These are phyloP conservation scores for Ehretia macrophylla DNA, from an alignment of 257 asterid species.

Conservation along the genomic window DNA sequence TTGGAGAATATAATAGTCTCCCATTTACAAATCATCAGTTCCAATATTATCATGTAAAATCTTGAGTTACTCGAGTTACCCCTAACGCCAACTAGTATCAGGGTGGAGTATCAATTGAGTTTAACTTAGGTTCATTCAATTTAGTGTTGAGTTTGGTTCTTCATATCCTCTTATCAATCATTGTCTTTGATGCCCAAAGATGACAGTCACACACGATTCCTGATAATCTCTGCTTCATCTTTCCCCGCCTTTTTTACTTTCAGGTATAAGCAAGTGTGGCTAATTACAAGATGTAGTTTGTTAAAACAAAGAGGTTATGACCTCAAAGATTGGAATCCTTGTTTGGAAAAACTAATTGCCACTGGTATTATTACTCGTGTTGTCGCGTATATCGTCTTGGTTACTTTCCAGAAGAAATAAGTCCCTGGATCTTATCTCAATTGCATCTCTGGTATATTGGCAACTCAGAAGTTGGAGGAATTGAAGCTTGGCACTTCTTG, in stretches of 20 bases:
- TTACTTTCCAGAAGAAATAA: slow-evolving; percentile 88
- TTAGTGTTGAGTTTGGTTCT: too few species aligned
- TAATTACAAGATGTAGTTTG: slow-evolving; percentile 82
- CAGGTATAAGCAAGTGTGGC: slow-evolving; percentile 96
- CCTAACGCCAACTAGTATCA: too few species aligned
- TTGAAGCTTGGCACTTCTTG: neutral
- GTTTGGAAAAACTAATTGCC: slow-evolving; percentile 53
- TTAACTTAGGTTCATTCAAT: too few species aligned
- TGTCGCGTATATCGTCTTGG: slow-evolving; percentile 65
- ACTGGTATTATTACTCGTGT: slow-evolving; percentile 59
- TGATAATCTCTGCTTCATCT: too few species aligned
- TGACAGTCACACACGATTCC: neutral
- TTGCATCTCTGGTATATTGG: neutral
- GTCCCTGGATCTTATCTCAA: slow-evolving; percentile 7
- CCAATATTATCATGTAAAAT: too few species aligned
- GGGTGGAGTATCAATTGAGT: too few species aligned
- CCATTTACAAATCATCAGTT: too few species aligned
- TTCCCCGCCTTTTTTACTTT: neutral
- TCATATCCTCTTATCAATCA: too few species aligned
- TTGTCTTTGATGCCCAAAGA: neutral
- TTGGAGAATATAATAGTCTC: too few species aligned
- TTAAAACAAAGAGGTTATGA: slow-evolving; percentile 50
- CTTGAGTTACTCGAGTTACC: too few species aligned
- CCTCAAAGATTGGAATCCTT: slow-evolving; percentile 56
- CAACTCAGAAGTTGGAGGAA: neutral